Percentiles rank a stretch among this genome's conserved stretches.
Conservation (phyloP, 2,329 filamentous ascomycete genomes). For the Alternaria ethzedia region DNA sequence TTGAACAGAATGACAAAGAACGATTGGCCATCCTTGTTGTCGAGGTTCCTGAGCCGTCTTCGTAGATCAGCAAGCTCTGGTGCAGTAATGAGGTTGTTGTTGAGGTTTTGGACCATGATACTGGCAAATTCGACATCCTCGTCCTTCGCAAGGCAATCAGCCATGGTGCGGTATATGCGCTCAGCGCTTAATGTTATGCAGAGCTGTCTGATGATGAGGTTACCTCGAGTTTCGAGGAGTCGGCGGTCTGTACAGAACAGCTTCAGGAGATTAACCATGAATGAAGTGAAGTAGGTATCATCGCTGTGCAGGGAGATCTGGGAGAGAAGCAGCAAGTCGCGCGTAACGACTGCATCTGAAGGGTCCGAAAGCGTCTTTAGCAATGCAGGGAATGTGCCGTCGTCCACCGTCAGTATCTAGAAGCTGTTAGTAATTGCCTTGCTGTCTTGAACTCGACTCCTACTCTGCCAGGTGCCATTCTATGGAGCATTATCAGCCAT, state of each 20-base stretch:
- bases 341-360: slow-evolving; percentile 92
- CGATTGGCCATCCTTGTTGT: slow-evolving; percentile 92
- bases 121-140: slow-evolving; percentile 98
- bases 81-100: slow-evolving; percentile 98
- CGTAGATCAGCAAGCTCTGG: slow-evolving; percentile 90
- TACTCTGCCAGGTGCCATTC: slow-evolving; percentile 91
- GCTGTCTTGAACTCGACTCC: not conserved
- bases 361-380: slow-evolving; percentile 96
- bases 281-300: slow-evolving; percentile 95
- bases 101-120: slow-evolving; percentile 99
- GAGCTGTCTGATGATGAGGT: slow-evolving; percentile 93
- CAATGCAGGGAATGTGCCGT: slow-evolving; percentile 93
- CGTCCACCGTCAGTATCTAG: slow-evolving; percentile 81
- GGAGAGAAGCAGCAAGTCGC: slow-evolving; percentile 89
- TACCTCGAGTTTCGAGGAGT: slow-evolving; percentile 88
- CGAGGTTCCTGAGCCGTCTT: slow-evolving; percentile 86
- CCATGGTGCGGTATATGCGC: slow-evolving; percentile 91
- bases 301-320: slow-evolving; percentile 97
- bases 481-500: slow-evolving; percentile 97
- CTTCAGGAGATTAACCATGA: slow-evolving; percentile 96
- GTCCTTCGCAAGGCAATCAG: slow-evolving; percentile 96
- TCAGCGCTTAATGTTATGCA: slow-evolving; percentile 93
- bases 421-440: slow-evolving; percentile 5
- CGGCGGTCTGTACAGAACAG: slow-evolving; percentile 94
- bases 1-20: slow-evolving; percentile 95